A percentile compares a stretch with the other conserved stretches of the same genome.
These are phyloP conservation scores for Colletotrichum brevisporum DNA, from an alignment of 2,329 filamentous ascomycete genomes.

Conservation along the genomic window DNA sequence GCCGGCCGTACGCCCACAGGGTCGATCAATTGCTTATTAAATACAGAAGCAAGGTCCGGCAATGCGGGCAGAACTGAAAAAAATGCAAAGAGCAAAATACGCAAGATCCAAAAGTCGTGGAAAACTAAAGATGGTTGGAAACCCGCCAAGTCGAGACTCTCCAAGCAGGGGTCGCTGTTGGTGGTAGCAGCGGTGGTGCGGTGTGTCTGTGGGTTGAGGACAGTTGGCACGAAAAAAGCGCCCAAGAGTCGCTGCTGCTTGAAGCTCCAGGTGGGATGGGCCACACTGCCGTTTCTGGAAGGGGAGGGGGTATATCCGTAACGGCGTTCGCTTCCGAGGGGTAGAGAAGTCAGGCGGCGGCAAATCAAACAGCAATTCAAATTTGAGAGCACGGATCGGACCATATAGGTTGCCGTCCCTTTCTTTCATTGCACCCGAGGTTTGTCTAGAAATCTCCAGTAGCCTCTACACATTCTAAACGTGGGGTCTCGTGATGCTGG, in stretches of 20 bases:
- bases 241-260: constrained; percentile 11
- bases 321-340: constrained; percentile 14
- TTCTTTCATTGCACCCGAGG: background rate
- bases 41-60: constrained; percentile 34
- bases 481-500: constrained; percentile 24
- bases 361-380: background rate
- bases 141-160: constrained; percentile 35
- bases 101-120: constrained; percentile 33
- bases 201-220: constrained; percentile 44
- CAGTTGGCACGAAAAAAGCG: constrained; percentile 45
- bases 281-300: constrained; percentile 27
- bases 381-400: background rate
- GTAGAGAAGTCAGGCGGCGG: background rate
- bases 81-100: constrained; percentile 26
- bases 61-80: constrained; percentile 28
- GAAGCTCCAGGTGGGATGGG: constrained; percentile 26
- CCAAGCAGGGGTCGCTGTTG: constrained; percentile 35
- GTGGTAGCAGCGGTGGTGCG: constrained; percentile 23
- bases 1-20: constrained; percentile 32
- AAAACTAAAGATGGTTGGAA: constrained; percentile 31
- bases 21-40: constrained; percentile 39
- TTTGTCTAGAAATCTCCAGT: background rate
- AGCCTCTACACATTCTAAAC: background rate
- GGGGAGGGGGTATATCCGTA: background rate
- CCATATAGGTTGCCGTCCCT: background rate